phyloP scores from a whole-genome alignment of 2,329 filamentous ascomycete species.

The Aspergillus hiratsukae region DNA sequence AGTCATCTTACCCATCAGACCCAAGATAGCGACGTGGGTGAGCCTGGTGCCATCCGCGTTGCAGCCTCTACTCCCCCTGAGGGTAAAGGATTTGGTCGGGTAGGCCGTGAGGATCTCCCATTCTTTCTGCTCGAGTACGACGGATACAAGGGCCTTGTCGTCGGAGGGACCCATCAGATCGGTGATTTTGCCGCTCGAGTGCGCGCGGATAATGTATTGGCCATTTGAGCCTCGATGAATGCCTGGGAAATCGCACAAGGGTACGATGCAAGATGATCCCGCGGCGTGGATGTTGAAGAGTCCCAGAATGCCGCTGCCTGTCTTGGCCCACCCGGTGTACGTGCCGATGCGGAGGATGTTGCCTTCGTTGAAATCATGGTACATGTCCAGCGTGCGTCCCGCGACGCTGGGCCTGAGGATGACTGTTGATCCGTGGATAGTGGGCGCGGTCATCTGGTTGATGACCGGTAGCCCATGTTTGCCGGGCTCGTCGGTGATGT shows the following conservation, averaged over 20 bases:
- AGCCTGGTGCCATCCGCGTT: conserved; percentile 35
- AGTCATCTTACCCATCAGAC: conserved; percentile 83
- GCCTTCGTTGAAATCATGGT: conserved; percentile 70
- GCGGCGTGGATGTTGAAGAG: conserved; percentile 74
- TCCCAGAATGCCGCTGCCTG: conserved; percentile 72
- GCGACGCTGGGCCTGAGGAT: conserved; percentile 73
- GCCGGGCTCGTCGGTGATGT: conserved; percentile 86
- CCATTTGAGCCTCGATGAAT: conserved; percentile 46
- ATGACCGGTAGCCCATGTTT: conserved; percentile 73
- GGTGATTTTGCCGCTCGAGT: conserved; percentile 60
- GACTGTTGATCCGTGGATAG: conserved; percentile 66
- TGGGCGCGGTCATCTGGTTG: conserved; percentile 72
- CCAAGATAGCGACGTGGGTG: conserved; percentile 61
- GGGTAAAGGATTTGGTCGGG: conserved; percentile 55
- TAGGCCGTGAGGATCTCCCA: conserved; percentile 81
- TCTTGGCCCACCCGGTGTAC: conserved; percentile 65
- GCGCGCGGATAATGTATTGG: conserved; percentile 69
- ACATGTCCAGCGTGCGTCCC: conserved; percentile 68
- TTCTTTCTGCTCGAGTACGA: conserved; percentile 60
- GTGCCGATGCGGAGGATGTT: conserved; percentile 71
- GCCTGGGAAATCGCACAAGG: conserved; percentile 69
- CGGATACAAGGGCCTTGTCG: conserved; percentile 50
- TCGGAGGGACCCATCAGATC: conserved; percentile 33
- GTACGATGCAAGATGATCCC: conserved; percentile 63
- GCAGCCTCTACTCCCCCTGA: conserved; percentile 26